phyloP scores from a whole-genome alignment of 1,284 basidiomycete genomes.

The Trametes hirsuta region DNA sequence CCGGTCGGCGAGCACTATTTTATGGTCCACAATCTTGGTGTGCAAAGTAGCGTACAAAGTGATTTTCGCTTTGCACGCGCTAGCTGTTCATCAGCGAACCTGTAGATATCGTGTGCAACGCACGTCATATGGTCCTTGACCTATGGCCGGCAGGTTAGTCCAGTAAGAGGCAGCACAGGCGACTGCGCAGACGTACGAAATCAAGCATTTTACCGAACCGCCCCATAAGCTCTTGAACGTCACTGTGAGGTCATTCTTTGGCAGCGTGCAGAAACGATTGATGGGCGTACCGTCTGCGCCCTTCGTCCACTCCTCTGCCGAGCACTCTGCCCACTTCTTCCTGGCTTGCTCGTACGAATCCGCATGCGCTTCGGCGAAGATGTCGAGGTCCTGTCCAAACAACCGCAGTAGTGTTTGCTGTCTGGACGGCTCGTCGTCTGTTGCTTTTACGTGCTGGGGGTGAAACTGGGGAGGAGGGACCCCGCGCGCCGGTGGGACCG shows the following conservation, averaged over 20 bases:
- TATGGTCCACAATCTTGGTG: slow-evolving; percentile 25
- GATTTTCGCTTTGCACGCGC: slow-evolving; percentile 30
- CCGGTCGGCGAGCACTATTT: slow-evolving; percentile 25
- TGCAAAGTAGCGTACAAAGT: slow-evolving; percentile 30
- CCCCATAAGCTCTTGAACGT: slow-evolving; percentile 23
- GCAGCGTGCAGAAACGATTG: neutral
- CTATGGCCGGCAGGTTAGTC: slow-evolving; percentile 10
- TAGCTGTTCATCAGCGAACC: neutral
- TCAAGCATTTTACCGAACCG: slow-evolving; percentile 33
- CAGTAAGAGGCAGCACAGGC: neutral
- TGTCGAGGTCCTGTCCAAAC: slow-evolving; percentile 33
- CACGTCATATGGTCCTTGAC: slow-evolving; percentile 38
- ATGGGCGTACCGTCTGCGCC: slow-evolving; percentile 32
- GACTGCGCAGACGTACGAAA: slow-evolving; percentile 25
- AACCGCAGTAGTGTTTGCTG: slow-evolving; percentile 29
- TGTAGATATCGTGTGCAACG: neutral
- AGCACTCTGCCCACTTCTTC: slow-evolving; percentile 36
- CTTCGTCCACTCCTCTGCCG: slow-evolving; percentile 36
- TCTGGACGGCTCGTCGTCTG: neutral
- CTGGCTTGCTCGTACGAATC: slow-evolving; percentile 33
- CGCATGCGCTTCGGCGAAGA: slow-evolving; percentile 27
- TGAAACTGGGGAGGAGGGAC: neutral
- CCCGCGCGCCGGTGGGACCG: neutral
- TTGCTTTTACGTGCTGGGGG: neutral
- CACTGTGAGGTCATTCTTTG: neutral